Evolutionary conservation across 164 flowering plant genomes (phyloP).

Genomic region (Kalanchoe fedtschenkoi): DNA sequence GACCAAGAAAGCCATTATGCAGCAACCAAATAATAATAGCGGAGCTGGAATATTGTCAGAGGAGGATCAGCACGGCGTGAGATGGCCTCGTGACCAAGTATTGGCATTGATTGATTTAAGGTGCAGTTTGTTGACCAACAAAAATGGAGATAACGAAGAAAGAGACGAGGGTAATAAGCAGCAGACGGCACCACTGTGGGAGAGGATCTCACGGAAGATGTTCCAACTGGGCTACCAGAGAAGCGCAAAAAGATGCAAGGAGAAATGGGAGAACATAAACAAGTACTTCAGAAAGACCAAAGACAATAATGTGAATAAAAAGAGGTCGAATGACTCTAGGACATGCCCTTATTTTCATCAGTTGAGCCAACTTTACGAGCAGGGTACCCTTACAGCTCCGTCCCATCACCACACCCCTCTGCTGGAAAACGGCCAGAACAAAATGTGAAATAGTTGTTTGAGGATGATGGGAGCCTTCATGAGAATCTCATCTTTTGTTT

Average conservation of each 20-base stretch:
- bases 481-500: neutral
- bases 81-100: conserved; percentile 85
- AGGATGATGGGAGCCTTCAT: neutral
- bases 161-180: neutral
- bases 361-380: conserved; percentile 47
- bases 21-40: neutral
- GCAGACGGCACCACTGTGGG: conserved; percentile 58
- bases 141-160: conserved; percentile 14
- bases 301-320: conserved; percentile 48
- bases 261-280: conserved; percentile 86
- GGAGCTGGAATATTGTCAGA: neutral
- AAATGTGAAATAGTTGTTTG: neutral
- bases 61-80: conserved; percentile 31
- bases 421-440: conserved; percentile 24
- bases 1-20: neutral
- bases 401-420: conserved; percentile 5
- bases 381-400: conserved; percentile 26
- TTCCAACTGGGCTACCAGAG: conserved; percentile 54
- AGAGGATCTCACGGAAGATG: conserved; percentile 73
- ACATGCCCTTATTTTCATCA: conserved; percentile 82
- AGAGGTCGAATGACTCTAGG: conserved; percentile 64
- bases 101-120: conserved; percentile 54
- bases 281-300: conserved; percentile 82
- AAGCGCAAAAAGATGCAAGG: conserved; percentile 83
- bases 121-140: conserved; percentile 32